Evolutionary conservation across 73 alveolate genomes (phyloP), one percentile per base, ranked within the genome.

Genomic region (Symbiodinium natans): DNA sequence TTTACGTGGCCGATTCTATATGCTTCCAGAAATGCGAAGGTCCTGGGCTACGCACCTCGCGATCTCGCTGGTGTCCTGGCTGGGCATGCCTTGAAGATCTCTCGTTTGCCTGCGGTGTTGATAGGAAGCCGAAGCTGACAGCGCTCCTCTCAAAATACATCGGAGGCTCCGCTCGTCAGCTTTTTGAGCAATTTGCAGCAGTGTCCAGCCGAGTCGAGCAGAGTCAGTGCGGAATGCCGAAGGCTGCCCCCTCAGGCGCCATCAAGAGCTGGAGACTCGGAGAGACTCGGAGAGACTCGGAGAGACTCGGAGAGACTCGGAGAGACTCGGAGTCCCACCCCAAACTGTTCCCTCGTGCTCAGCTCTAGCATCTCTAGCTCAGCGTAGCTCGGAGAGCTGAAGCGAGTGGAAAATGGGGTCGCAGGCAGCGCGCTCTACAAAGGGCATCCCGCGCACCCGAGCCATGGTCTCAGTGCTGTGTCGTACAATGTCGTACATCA

Each of bases 21-120:
- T 42, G 94, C 25, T 34, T 82, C 13, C 59, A 82, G 90, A 41
- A 25, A 5, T 82, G 29, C 23, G 21, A 19, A 83, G 73, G 75
- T 56, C 75, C 21, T 90, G 97, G 97, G 97, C 97, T 33, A 10
- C 97, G 5, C 97, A 54, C 38, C 41, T 90, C 63, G 87, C 77
- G 88, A 71, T 90, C 29, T 71, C 88, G 39, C 34, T 90, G 96
- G 96, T 31, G n/a, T 41, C 46, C 36, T 41, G 75, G 75, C 74
- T 54, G 29, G 2, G 34, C 41, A 4, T 19, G 42, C 48, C 39
- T 10, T 17, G 36, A 25, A 13, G 21, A 13, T 46, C 59, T 6
- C 59, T 6, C 59, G 13, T 9, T 9, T 46, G 6, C 59, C 6
- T 13, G 59, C 59, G n/a, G n/a, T n/a, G 75, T 11, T 63, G 29